phyloP scores from a whole-genome alignment of 73 alveolate species.

The Breviolum minutum region DNA sequence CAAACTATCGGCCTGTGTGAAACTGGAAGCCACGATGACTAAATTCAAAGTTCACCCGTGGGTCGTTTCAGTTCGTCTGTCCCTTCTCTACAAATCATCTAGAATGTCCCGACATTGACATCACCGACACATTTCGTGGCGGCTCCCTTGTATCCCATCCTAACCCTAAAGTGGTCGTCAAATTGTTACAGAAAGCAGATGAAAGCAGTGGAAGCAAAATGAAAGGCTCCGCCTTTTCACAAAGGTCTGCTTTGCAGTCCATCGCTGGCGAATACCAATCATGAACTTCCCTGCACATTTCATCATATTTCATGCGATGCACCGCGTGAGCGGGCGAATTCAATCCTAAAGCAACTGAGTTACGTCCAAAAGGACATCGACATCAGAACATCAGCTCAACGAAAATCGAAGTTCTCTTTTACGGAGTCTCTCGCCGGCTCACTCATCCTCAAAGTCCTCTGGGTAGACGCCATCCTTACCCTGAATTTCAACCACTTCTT shows the following conservation, averaged over 20 bases:
- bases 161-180: background rate
- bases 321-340: background rate
- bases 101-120: background rate
- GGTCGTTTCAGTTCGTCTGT: too few relatives aligned
- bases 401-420: too few relatives aligned
- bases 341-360: background rate
- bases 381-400: background rate
- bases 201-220: background rate
- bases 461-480: slow-evolving; percentile 60
- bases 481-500: background rate
- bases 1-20: background rate
- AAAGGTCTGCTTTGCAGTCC: slow-evolving; percentile 31
- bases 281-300: too few relatives aligned
- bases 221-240: background rate
- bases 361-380: background rate
- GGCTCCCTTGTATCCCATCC: background rate
- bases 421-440: background rate
- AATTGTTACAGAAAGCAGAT: background rate
- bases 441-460: slow-evolving; percentile 90
- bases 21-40: background rate
- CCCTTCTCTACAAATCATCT: too few relatives aligned
- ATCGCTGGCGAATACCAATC: background rate
- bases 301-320: background rate
- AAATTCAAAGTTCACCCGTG: background rate
- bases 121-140: background rate